phyloP scores from a whole-genome alignment of 2,329 filamentous ascomycete genomes.

The Alternaria arborescens region DNA sequence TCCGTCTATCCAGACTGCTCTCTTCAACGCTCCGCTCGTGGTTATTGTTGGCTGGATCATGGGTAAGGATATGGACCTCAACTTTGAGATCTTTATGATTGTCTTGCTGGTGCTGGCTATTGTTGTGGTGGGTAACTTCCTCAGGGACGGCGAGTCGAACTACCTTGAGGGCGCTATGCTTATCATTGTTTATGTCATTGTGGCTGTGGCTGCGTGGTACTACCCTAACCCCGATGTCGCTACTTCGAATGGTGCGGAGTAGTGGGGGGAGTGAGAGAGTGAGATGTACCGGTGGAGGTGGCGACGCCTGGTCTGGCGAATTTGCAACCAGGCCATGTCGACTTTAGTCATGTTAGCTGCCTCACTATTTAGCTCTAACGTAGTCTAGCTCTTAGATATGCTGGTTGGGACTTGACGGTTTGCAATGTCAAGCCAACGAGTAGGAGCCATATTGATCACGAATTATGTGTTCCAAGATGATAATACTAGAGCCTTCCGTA shows the following conservation, averaged over 20 bases:
- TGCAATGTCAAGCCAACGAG: too few species aligned
- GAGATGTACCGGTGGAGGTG: rapidly evolving
- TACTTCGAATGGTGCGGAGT: conserved; percentile 32
- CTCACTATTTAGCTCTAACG: background rate
- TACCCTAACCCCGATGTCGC: conserved; percentile 63
- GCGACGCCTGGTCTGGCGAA: background rate
- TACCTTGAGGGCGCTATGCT: conserved; percentile 87
- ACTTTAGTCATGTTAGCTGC: background rate
- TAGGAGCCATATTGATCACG: background rate
- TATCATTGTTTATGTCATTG: conserved; percentile 72
- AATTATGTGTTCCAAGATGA: too few species aligned
- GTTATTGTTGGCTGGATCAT: conserved; percentile 85
- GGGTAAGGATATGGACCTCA: conserved; percentile 74
- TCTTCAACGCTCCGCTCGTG: conserved; percentile 85
- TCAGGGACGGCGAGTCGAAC: conserved; percentile 88
- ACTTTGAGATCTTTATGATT: conserved; percentile 89
- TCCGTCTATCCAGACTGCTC: conserved; percentile 85
- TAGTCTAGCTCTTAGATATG: background rate
- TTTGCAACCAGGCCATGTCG: background rate
- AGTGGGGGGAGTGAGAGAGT: background rate
- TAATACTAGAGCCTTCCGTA: too few species aligned
- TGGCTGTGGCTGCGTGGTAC: conserved; percentile 68
- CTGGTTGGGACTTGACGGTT: rapidly evolving
- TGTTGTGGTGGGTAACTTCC: conserved; percentile 85
- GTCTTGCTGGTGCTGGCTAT: conserved; percentile 83